Base-by-base conservation (phyloP, 192 early-diverging fungal species). In the Oehlia diaphana region DNA sequence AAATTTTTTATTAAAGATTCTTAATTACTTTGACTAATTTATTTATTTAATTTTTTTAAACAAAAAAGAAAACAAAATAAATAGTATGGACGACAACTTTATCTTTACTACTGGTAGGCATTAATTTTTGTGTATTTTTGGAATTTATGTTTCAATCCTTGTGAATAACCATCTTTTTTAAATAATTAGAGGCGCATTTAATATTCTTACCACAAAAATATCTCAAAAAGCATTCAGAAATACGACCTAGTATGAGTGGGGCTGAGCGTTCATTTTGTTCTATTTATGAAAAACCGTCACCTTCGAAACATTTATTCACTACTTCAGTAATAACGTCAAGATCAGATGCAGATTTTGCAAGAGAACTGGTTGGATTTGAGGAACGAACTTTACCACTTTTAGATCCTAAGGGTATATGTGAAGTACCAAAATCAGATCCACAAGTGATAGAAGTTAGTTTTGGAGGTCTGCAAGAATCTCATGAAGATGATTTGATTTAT, bases 51-150 rank as follows among this genome's bases (percentile, higher is more conserved):
- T 37, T 37, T 37, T 26, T 37, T 37, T 37, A 58, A 58, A 16
- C 4, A 58, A 58, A 58, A 58, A 58, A 84, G 93, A 94, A 14
- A 91, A 97, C 66, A 81, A 86, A 19, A 82, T 97, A 26, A 95
- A 96, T 79, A 58, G 58, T 28, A 21, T 89, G 35, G 92, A 96
- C 75, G 88, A 84, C 62, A 95, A 94, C 80, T 92, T 90, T 82
- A 94, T 98, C 14, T 96, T 97, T 82, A 96, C 96, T 7, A 98
- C 96, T 3, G 96, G 83, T 81, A 80, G 78, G 70, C 39, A 74
- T 63, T 63, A 39, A 75, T n/a, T 12, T 35, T 42, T 35, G 12
- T 37, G 31, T 19, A 3, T 42, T 1, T 44, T 70, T 37, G n/a
- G 23, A n/a, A 42, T 26, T 8, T 33, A 19, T 31, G 13, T 68